Evolutionary conservation across 257 asterid species (phyloP), one percentile per base, ranked within the genome.

Genomic region (Mitragyna speciosa): DNA sequence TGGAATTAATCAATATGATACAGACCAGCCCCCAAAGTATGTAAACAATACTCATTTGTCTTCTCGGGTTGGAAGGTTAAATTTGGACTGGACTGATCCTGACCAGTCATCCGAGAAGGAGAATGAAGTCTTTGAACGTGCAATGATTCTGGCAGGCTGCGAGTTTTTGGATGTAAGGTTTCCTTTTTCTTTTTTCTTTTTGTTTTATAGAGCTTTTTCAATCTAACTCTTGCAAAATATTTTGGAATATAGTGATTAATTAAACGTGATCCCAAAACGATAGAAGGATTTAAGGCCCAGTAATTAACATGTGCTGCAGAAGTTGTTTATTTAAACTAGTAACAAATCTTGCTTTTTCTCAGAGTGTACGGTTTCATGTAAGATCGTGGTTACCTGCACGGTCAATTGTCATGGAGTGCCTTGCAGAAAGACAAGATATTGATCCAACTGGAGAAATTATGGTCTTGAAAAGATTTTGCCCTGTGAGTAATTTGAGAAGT

Each of bases 341-440:
- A 64, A 86, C 69, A 41, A 56, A 43, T 69, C 16, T 70, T 39
- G 14, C 69, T 33, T 71, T 36, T 79, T 36, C 76, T 58, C 87
- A 94, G 98, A 86, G 83, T 82, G 86, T 94, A 45, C 84, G 88
- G 67, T 83, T 54, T 80, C 93, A 85, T 69, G 91, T 93, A 19
- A 81, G 86, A 80, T 94, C 97, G 73, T 94, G 97, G 97, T 84
- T 94, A 69, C 98, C 98, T 78, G 98, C 98, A 61, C 86, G 96
- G 68, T 85, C 94, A 81, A 89, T 94, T 87, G 96, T 94, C 84
- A 79, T 90, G 82, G 82, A 84, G 78, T 89, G 93, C 83, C 90
- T 93, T 67, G 92, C 67, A n/a, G 89, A 86, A 9, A 92, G 98
- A 82, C 81, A 86, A 10, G 93, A 91, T 83, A 79, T 91, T 76